Percentiles rank a stretch among this genome's conserved stretches.
Conservation (phyloP, 495 filamentous ascomycete species). For the Penicillium cataractarum region DNA sequence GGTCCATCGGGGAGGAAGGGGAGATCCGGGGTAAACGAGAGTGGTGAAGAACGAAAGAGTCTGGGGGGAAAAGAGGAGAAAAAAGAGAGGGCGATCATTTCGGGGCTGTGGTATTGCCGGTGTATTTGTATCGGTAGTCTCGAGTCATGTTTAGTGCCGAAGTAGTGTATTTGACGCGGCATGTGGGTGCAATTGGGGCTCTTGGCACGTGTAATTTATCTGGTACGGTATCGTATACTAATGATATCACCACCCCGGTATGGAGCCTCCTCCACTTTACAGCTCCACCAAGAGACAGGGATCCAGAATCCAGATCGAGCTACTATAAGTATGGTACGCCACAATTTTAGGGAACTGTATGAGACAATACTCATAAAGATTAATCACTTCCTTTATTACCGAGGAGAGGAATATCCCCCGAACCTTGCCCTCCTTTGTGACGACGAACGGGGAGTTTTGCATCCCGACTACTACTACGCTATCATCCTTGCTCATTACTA, state of each 20-base stretch:
- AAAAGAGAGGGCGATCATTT: not conserved
- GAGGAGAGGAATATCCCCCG: not conserved
- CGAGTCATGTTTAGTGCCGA: not conserved
- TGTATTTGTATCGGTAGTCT: constrained; percentile 5
- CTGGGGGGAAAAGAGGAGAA: constrained; percentile 4
- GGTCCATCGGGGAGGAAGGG: constrained; percentile 45
- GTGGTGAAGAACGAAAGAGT: constrained; percentile 11
- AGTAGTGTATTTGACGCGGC: not conserved
- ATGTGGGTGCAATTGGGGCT: not conserved
- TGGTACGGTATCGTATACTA: constrained; percentile 17
- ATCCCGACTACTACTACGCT: not conserved
- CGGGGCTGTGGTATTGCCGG: constrained; percentile 18
- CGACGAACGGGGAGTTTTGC: not conserved
- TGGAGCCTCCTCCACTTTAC: constrained; percentile 1
- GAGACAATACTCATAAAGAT: not conserved
- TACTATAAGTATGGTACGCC: not conserved
- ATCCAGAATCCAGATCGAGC: not conserved
- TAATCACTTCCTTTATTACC: not conserved
- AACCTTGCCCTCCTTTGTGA: not conserved
- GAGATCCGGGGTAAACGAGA: constrained; percentile 30
- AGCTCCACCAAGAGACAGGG: constrained; percentile 1
- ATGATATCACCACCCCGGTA: constrained; percentile 23
- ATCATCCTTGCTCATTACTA: not conserved
- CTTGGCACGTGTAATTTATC: not conserved
- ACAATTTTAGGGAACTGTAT: not conserved